A percentile compares a stretch with the other conserved stretches of the same genome.
Conservation (phyloP, 2,329 filamentous ascomycete species). For the Fusarium dimerum region DNA sequence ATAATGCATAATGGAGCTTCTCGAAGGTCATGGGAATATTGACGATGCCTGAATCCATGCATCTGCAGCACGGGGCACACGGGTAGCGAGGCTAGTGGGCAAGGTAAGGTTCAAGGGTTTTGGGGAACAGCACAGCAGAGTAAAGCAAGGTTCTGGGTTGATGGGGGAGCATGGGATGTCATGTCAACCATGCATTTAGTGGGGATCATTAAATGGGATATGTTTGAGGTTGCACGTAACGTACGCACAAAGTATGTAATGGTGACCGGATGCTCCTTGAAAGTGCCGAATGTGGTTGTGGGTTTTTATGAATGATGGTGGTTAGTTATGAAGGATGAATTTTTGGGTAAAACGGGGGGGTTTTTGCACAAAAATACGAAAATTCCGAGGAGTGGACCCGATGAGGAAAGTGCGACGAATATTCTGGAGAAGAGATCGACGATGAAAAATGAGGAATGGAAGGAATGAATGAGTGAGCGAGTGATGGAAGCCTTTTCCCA, state of each 20-base stretch:
- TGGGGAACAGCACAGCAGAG: too few species aligned
- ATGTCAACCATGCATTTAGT: neutral
- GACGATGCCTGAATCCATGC: conserved; percentile 22
- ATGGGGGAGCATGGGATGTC: conserved; percentile 5
- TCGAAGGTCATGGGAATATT: conserved; percentile 30
- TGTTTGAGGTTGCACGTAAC: neutral
- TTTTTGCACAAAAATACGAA: neutral
- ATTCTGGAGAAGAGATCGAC: too few species aligned
- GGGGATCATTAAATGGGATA: neutral
- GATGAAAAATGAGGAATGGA: conserved; percentile 6
- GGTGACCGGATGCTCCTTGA: too few species aligned
- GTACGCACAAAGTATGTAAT: too few species aligned
- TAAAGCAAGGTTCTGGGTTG: neutral
- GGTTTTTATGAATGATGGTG: neutral
- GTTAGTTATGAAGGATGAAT: neutral
- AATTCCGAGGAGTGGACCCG: neutral
- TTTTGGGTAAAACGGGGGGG: neutral
- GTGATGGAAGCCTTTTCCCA: conserved; percentile 17
- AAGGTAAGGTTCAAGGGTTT: conserved; percentile 19
- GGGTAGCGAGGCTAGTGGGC: conserved; percentile 20
- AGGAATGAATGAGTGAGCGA: conserved; percentile 16
- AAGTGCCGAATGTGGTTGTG: too few species aligned
- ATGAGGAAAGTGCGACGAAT: neutral
- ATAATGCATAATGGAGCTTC: conserved; percentile 18
- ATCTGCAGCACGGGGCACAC: conserved; percentile 25